These are phyloP conservation scores for Globisporangium radiosum DNA, from an alignment of 352 stramenopile species.

Conservation along the genomic window DNA sequence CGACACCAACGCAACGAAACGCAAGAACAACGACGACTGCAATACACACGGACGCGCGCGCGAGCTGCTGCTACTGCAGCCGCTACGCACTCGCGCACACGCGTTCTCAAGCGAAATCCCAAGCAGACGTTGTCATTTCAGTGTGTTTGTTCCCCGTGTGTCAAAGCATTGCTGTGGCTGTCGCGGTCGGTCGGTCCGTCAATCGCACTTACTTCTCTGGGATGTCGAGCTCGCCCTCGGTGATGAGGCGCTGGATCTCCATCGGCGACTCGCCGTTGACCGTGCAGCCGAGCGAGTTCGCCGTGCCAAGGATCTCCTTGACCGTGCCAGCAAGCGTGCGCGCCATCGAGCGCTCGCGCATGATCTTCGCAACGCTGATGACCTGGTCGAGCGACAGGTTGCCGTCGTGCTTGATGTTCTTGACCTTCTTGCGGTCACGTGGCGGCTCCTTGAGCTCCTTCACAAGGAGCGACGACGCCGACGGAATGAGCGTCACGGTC, in stretches of 20 bases:
- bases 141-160: conserved; percentile 7
- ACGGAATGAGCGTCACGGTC: conserved; percentile 97
- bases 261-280: conserved; percentile 97
- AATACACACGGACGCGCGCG: background rate
- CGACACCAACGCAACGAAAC: background rate
- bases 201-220: conserved; percentile 88
- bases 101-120: conserved; percentile 3
- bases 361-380: conserved; percentile 97
- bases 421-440: conserved; percentile 99
- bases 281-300: conserved; percentile 98
- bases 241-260: conserved; percentile 95
- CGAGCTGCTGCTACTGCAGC: background rate
- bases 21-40: background rate
- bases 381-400: conserved; percentile 99
- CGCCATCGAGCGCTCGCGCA: conserved; percentile 97
- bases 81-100: background rate
- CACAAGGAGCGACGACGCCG: conserved; percentile 97
- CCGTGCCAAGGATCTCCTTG: conserved; percentile 99
- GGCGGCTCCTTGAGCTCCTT: conserved; percentile 99
- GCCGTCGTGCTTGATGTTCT: conserved; percentile 99
- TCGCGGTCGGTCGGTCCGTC: conserved; percentile 3
- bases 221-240: conserved; percentile 96
- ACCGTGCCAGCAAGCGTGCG: conserved; percentile 94
- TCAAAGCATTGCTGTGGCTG: conserved; percentile 8
- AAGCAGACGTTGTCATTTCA: conserved; percentile 12